Percentiles rank a stretch among this genome's conserved stretches.
These are phyloP conservation scores for Rosa persica DNA, from an alignment of 306 rosid genomes.

Conservation along the genomic window DNA sequence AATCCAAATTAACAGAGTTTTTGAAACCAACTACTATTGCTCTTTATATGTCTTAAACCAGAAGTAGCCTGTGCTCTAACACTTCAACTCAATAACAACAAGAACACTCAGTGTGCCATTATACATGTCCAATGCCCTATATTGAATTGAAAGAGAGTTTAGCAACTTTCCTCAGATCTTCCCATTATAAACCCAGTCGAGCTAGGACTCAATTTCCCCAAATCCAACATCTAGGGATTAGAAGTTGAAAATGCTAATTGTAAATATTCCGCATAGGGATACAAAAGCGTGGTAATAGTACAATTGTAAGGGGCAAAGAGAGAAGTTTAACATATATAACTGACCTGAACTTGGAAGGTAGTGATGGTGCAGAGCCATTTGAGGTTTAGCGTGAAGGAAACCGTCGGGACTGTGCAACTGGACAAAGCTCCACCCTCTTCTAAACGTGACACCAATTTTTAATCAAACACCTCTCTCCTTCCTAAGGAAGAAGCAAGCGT, in stretches of 20 bases:
- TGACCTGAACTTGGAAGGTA: not conserved
- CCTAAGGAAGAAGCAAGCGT: not conserved
- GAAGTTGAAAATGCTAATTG: not conserved
- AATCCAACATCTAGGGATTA: not conserved
- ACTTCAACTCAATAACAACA: not conserved
- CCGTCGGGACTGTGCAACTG: not conserved
- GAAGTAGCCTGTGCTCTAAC: not conserved
- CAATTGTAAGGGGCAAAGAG: not conserved
- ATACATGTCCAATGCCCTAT: not conserved
- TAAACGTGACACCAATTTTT: not conserved
- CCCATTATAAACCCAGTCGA: not conserved
- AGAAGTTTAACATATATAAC: not conserved
- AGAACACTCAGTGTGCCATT: not conserved
- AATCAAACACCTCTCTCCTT: not conserved
- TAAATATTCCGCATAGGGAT: not conserved
- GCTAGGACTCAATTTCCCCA: not conserved
- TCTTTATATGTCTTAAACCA: not conserved
- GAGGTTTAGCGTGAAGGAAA: conserved; percentile 1
- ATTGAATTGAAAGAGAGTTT: not conserved
- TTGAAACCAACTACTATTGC: not conserved
- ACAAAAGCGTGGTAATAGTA: not conserved
- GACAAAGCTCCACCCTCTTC: not conserved
- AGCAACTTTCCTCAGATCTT: not conserved
- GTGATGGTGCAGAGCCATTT: not conserved
- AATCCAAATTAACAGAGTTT: not conserved